Base-by-base conservation (phyloP, 805 yeast genomes). In the Metschnikowia proteae region DNA sequence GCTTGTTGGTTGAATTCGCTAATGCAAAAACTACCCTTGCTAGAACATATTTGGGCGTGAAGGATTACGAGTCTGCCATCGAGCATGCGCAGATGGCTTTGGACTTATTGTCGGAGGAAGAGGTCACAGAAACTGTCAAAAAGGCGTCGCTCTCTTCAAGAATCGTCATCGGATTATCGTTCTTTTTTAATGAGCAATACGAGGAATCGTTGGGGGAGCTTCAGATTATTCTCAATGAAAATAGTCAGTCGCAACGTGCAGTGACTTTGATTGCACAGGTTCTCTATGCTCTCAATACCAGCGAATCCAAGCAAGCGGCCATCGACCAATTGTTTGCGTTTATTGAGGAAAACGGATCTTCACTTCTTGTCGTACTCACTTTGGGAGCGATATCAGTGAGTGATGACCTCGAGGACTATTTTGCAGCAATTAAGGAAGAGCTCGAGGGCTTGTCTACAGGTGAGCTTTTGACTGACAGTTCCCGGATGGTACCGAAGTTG, bases 241-340 rank as follows among this genome's bases (percentile, higher is more conserved):
- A 84, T 25, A 77, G 79, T 4, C 82, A 80, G 43, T 80, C 86
- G 4, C 81, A 78, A 53, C 77, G 84, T 52, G 74, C 89, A n/a
- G 82, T 88, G 11, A 79, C 84, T 5, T 66, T 92, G 28, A 76
- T 88, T 22, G 81, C 94, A 0, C 96, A 90, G 60, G 85, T 91
- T 0, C 71, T 94, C 43, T 86, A 84, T 69, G 88, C 88, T 2
- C 79, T 80, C 48, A 86, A 82, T n/a, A 78, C 82, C 0, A 81
- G 78, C n/a, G 94, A 86, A 4, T 82, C 94, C 1, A 83, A 81
- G 50, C 85, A 82, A 53, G 91, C 90, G 1, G 96, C 97, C 0
- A 60, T 87, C 41, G 96, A 90, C 57, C 96, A 89, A 63, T 66
- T 92, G 38, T 84, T 86, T 56, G 74, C 77, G 25, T 81, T 76